Evolutionary conservation across 768 basidiomycete genomes (phyloP).

Genomic region (Xerocomus potaroensis): DNA sequence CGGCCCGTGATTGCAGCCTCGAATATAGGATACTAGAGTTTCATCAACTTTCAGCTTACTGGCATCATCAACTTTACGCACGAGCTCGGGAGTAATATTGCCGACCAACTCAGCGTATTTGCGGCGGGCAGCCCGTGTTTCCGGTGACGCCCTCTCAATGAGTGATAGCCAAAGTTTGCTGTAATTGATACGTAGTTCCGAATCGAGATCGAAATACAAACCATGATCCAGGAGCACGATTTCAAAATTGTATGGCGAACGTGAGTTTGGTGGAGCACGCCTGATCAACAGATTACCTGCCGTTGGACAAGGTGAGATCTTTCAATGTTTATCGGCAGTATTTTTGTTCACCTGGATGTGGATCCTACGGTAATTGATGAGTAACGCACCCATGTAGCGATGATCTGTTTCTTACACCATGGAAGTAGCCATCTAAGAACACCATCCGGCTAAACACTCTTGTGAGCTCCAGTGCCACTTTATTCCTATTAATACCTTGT

Average conservation of each 20-base stretch:
- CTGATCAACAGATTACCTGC: slow-evolving; percentile 89
- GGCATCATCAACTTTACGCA: slow-evolving; percentile 33
- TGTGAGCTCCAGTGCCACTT: slow-evolving; percentile 85
- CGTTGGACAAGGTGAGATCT: neutral
- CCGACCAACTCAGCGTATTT: slow-evolving; percentile 91
- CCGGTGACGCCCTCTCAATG: slow-evolving; percentile 65
- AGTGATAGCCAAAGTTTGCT: slow-evolving; percentile 89
- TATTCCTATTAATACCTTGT: slow-evolving; percentile 86
- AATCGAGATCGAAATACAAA: slow-evolving; percentile 86
- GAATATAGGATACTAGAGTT: slow-evolving; percentile 79
- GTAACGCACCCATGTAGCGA: slow-evolving; percentile 4
- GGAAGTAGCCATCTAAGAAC: slow-evolving; percentile 89
- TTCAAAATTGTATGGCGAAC: slow-evolving; percentile 92
- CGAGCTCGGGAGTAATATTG: slow-evolving; percentile 83
- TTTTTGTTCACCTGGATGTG: slow-evolving; percentile 63
- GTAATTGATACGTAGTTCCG: slow-evolving; percentile 76
- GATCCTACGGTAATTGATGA: slow-evolving; percentile 54
- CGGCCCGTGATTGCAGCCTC: slow-evolving; percentile 91
- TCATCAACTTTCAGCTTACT: slow-evolving; percentile 1
- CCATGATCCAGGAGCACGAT: slow-evolving; percentile 94
- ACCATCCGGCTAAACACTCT: slow-evolving; percentile 95
- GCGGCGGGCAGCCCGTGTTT: slow-evolving; percentile 61
- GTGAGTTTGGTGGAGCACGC: slow-evolving; percentile 54
- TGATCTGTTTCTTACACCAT: slow-evolving; percentile 52
- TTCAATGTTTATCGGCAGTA: slow-evolving; percentile 3